phyloP scores from a whole-genome alignment of 345 rosid species.

The Trapa bicornis region DNA sequence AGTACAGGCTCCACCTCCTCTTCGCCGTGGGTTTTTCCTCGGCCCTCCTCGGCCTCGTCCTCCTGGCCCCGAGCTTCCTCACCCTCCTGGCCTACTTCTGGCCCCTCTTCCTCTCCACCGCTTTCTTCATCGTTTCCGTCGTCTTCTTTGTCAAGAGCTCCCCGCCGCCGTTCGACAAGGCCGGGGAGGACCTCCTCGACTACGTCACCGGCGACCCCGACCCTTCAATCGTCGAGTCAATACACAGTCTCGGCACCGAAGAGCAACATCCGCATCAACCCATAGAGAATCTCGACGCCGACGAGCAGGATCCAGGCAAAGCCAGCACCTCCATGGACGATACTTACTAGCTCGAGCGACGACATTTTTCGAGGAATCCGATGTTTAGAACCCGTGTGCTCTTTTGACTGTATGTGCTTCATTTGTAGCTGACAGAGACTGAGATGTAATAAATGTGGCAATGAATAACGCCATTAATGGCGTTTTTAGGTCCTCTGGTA shows the following conservation, averaged over 20 bases:
- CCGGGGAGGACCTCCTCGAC: conserved; percentile 58
- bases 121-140: conserved; percentile 63
- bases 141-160: conserved; percentile 51
- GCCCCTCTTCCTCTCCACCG: conserved; percentile 85
- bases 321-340: neutral
- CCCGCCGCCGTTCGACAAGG: conserved; percentile 23
- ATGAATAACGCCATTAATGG: neutral
- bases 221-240: neutral
- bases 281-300: neutral
- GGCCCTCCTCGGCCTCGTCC: conserved; percentile 21
- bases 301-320: neutral
- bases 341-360: neutral
- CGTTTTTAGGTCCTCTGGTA: too few relatives aligned
- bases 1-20: conserved; percentile 46
- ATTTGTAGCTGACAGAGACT: too few relatives aligned
- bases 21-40: conserved; percentile 19
- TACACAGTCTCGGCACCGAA: conserved; percentile 1
- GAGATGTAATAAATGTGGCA: neutral
- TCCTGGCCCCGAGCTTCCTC: conserved; percentile 61
- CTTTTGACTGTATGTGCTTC: neutral
- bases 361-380: conserved; percentile 1
- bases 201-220: conserved; percentile 59
- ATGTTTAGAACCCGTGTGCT: neutral
- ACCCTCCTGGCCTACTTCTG: conserved; percentile 67
- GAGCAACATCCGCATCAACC: neutral